These are phyloP conservation scores for Parasitella parasitica DNA, from an alignment of 371 early-diverging fungal genomes.

Conservation along the genomic window DNA sequence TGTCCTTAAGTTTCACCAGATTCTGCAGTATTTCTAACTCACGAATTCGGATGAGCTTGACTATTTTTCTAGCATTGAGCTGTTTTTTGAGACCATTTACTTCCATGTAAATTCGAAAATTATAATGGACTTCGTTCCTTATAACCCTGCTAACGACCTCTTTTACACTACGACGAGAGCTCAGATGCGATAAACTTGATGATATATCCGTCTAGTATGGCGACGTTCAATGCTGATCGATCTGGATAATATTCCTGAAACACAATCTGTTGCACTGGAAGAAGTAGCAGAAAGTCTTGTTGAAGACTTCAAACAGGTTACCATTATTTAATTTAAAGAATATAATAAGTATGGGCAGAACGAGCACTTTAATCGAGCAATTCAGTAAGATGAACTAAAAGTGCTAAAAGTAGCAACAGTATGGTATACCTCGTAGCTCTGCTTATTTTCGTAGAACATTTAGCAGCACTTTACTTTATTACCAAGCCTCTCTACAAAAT, in stretches of 20 bases:
- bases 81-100: too few relatives aligned
- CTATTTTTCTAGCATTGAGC: too few relatives aligned
- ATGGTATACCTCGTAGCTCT: conserved; percentile 9
- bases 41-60: too few relatives aligned
- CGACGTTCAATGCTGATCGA: conserved; percentile 5
- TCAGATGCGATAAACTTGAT: background rate
- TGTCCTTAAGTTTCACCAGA: too few relatives aligned
- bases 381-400: conserved; percentile 7
- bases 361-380: conserved; percentile 7
- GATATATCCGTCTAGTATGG: conserved; percentile 5
- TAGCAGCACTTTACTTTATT: conserved; percentile 13
- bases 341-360: conserved; percentile 9
- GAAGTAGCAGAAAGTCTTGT: conserved; percentile 8
- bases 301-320: conserved; percentile 6
- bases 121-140: too few relatives aligned
- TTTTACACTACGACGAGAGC: too few relatives aligned
- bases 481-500: conserved; percentile 10
- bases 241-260: conserved; percentile 6
- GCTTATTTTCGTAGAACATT: background rate
- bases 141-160: too few relatives aligned
- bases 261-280: conserved; percentile 8
- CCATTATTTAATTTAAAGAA: background rate
- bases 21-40: too few relatives aligned
- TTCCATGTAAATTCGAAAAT: too few relatives aligned
- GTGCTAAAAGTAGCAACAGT: conserved; percentile 13